These are phyloP conservation scores for Papiliotrema terrestris DNA, from an alignment of 1,284 basidiomycete species.

Conservation along the genomic window DNA sequence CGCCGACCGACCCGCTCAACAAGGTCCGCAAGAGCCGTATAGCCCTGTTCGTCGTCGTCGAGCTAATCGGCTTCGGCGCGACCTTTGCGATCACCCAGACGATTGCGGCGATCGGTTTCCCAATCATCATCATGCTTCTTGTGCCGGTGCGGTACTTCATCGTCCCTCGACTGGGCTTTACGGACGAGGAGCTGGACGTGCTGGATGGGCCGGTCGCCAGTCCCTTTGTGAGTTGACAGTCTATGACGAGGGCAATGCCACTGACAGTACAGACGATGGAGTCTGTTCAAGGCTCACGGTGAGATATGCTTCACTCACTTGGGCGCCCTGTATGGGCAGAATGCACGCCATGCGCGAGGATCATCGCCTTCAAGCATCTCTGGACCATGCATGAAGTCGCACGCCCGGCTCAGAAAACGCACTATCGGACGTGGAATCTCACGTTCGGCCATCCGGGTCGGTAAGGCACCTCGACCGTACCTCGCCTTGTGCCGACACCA, in stretches of 20 bases:
- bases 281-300: too few species aligned
- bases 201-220: slow-evolving; percentile 81
- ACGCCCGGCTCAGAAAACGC: too few species aligned
- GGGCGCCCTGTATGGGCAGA: too few species aligned
- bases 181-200: slow-evolving; percentile 71
- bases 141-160: slow-evolving; percentile 74
- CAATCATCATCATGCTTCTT: slow-evolving; percentile 80
- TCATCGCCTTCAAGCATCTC: too few species aligned
- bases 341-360: too few species aligned
- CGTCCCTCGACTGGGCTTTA: slow-evolving; percentile 75
- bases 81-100: slow-evolving; percentile 93
- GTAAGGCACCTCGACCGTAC: too few species aligned
- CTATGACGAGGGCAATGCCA: background rate
- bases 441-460: too few species aligned
- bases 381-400: too few species aligned
- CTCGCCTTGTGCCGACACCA: too few species aligned
- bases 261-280: slow-evolving; percentile 52
- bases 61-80: slow-evolving; percentile 80
- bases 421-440: too few species aligned
- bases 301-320: too few species aligned
- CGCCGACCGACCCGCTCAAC: slow-evolving; percentile 64
- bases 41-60: slow-evolving; percentile 70
- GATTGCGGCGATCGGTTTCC: slow-evolving; percentile 85
- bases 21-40: slow-evolving; percentile 72
- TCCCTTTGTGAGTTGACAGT: slow-evolving; percentile 57